Percentiles rank a stretch among this genome's conserved stretches.
Evolutionary conservation across 2,329 filamentous ascomycete species (phyloP).

Genomic region (Gliomastix tumulicola): DNA sequence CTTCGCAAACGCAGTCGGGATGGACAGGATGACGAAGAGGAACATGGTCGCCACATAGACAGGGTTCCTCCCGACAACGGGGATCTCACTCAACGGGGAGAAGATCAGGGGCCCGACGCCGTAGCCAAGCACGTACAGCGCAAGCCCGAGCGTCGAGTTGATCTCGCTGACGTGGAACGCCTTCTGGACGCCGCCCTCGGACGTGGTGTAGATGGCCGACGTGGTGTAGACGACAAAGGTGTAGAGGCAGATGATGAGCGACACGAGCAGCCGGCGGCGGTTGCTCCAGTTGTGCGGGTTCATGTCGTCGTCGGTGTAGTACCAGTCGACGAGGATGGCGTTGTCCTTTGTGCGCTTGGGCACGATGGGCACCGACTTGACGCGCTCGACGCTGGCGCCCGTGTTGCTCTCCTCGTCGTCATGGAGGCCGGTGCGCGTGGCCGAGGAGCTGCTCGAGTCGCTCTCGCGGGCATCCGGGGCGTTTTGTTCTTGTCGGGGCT

Average conservation of each 20-base stretch:
- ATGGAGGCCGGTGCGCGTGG: conserved; percentile 24
- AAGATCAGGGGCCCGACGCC: conserved; percentile 59
- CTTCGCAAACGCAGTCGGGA: conserved; percentile 55
- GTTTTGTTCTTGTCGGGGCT: conserved; percentile 2
- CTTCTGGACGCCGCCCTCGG: conserved; percentile 37
- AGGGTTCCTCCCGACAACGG: conserved; percentile 58
- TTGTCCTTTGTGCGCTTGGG: conserved; percentile 41
- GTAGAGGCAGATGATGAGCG: conserved; percentile 43
- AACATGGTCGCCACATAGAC: conserved; percentile 63
- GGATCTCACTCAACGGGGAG: conserved; percentile 61
- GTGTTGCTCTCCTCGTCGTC: conserved; percentile 24
- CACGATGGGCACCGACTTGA: conserved; percentile 39
- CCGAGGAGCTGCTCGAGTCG: conserved; percentile 11
- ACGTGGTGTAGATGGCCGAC: conserved; percentile 39
- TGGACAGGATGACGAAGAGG: conserved; percentile 59
- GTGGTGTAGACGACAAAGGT: conserved; percentile 53
- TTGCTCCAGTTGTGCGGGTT: conserved; percentile 51
- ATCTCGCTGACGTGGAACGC: conserved; percentile 45
- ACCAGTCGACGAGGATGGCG: conserved; percentile 46
- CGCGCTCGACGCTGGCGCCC: conserved; percentile 23
- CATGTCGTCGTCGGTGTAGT: conserved; percentile 45
- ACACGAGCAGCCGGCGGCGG: conserved; percentile 30
- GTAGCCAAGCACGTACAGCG: conserved; percentile 57
- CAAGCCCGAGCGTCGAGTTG: conserved; percentile 48
- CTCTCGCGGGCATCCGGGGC: not conserved